Conservation (phyloP, 2,329 filamentous ascomycete genomes). For the Trichophyton schoenleinii region DNA sequence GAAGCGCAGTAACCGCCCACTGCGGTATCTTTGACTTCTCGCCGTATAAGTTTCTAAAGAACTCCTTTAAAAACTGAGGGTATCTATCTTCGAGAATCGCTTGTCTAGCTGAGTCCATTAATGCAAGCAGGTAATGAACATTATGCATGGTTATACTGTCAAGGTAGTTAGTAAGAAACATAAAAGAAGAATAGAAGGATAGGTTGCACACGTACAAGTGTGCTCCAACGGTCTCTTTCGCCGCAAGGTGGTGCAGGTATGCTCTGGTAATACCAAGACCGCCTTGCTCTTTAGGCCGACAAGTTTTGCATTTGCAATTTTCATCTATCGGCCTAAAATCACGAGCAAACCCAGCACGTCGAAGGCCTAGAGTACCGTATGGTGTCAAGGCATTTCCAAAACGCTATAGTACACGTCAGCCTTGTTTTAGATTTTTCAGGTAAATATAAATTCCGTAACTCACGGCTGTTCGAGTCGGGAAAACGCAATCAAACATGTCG, state of each 20-base stretch:
- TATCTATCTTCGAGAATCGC: constrained; percentile 72
- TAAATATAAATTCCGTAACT: not conserved
- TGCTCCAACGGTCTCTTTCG: constrained; percentile 90
- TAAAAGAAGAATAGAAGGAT: not conserved
- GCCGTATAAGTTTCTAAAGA: constrained; percentile 63
- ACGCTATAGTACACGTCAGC: constrained; percentile 34
- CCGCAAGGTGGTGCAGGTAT: constrained; percentile 80
- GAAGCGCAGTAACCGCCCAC: constrained; percentile 75
- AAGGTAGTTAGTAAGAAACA: not conserved
- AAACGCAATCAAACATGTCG: constrained; percentile 99
- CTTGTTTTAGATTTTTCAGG: too few relatives aligned
- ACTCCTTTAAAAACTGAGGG: constrained; percentile 62
- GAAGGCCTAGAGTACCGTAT: constrained; percentile 69
- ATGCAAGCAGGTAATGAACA: constrained; percentile 74
- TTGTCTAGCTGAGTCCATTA: constrained; percentile 65
- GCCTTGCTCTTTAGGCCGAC: constrained; percentile 52
- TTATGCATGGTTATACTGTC: constrained; percentile 79
- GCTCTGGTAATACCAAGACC: constrained; percentile 74
- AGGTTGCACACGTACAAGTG: constrained; percentile 39
- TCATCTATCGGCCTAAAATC: constrained; percentile 79
- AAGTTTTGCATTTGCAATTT: constrained; percentile 69
- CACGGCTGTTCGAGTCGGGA: constrained; percentile 85
- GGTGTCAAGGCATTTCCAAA: constrained; percentile 91
- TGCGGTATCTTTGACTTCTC: constrained; percentile 56
- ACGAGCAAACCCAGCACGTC: constrained; percentile 58